These are phyloP conservation scores for Solanum megistacrolobum DNA, from an alignment of 257 asterid genomes.

Conservation along the genomic window DNA sequence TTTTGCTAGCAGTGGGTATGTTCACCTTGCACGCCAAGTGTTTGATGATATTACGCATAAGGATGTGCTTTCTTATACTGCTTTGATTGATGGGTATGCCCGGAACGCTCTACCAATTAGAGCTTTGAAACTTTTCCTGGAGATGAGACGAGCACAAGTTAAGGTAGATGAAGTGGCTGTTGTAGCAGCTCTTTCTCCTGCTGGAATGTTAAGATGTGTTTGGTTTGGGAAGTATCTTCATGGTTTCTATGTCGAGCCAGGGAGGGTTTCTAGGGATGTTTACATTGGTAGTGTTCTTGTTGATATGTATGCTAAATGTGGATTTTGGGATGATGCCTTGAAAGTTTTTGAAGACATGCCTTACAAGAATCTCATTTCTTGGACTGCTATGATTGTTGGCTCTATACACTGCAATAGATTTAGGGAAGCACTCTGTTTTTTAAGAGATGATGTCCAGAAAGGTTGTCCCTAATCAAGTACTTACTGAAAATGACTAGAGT, in stretches of 20 bases:
- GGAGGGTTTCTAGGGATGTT: slow-evolving; percentile 33
- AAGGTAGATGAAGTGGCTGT: slow-evolving; percentile 40
- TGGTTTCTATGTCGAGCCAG: slow-evolving; percentile 35
- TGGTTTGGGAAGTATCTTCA: slow-evolving; percentile 48
- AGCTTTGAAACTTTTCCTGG: slow-evolving; percentile 33
- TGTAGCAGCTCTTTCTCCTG: slow-evolving; percentile 35
- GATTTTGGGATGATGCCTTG: slow-evolving; percentile 28
- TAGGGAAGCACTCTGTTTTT: slow-evolving; percentile 21
- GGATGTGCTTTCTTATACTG: slow-evolving; percentile 39
- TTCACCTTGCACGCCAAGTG: slow-evolving; percentile 25
- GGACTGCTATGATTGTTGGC: slow-evolving; percentile 42
- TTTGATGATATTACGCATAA: slow-evolving; percentile 32
- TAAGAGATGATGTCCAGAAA: slow-evolving; percentile 27
- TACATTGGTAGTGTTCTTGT: slow-evolving; percentile 35
- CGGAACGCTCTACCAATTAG: slow-evolving; percentile 13
- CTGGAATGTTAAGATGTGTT: slow-evolving; percentile 20
- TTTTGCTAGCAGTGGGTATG: slow-evolving; percentile 9
- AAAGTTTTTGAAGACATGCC: slow-evolving; percentile 28
- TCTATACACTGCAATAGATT: slow-evolving; percentile 19
- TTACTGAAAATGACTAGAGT: too few species aligned
- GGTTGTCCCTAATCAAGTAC: slow-evolving; percentile 25
- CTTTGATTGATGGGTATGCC: slow-evolving; percentile 34
- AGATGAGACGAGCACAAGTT: slow-evolving; percentile 26
- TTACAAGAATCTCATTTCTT: slow-evolving; percentile 29
- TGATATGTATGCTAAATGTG: slow-evolving; percentile 48